Percentiles rank a stretch among this genome's conserved stretches.
Evolutionary conservation across 2,329 filamentous ascomycete genomes (phyloP).

Genomic region (Geosmithia flava): DNA sequence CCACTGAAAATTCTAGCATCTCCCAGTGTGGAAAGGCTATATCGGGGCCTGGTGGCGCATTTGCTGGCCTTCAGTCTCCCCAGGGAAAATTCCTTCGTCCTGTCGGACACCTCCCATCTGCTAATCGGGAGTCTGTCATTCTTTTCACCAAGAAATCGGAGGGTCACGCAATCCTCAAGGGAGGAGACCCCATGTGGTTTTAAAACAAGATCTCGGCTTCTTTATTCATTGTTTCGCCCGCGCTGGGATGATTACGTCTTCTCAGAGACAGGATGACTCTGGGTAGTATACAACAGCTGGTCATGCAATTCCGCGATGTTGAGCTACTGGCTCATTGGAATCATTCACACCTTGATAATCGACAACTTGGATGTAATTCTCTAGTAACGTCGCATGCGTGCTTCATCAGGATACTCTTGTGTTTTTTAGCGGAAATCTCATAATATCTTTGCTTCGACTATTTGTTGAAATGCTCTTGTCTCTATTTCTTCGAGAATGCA

Average conservation of each 20-base stretch:
- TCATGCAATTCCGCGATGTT: background rate
- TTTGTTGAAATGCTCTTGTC: too few species aligned
- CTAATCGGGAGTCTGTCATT: background rate
- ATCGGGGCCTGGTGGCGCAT: background rate
- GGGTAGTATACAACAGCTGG: background rate
- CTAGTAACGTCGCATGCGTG: too few species aligned
- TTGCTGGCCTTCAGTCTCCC: background rate
- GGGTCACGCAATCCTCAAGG: background rate
- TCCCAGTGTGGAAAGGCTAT: background rate
- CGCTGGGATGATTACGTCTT: background rate
- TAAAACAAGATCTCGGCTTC: background rate
- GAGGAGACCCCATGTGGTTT: background rate
- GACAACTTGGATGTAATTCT: too few species aligned
- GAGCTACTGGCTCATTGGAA: background rate
- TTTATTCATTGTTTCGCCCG: too few species aligned
- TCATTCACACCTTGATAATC: background rate
- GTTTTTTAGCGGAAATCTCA: too few species aligned
- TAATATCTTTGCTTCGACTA: too few species aligned
- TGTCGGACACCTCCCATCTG: background rate
- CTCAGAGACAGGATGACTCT: background rate
- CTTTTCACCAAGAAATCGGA: background rate
- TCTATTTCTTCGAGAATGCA: too few species aligned
- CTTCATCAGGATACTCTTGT: too few species aligned
- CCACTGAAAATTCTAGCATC: background rate
- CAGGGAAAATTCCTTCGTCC: background rate